These are phyloP conservation scores for Wickerhamiella sorbophila DNA, from an alignment of 805 yeast species.

Conservation along the genomic window DNA sequence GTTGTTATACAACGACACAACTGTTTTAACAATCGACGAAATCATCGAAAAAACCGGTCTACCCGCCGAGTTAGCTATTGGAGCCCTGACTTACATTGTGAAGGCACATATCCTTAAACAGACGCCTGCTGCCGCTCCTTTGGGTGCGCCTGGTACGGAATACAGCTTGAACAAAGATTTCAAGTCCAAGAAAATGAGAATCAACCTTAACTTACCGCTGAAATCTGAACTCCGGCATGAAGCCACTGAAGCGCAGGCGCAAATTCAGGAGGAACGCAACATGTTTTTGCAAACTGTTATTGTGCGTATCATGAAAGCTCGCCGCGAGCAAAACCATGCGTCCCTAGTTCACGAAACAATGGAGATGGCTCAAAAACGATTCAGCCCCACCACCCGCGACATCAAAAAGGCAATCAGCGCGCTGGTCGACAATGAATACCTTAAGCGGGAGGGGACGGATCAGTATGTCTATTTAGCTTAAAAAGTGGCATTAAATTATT, in stretches of 20 bases:
- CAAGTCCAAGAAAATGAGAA: constrained; percentile 68
- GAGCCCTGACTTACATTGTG: constrained; percentile 65
- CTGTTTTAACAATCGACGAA: constrained; percentile 43
- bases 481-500: constrained; percentile 2
- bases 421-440: constrained; percentile 73
- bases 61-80: constrained; percentile 48
- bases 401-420: constrained; percentile 76
- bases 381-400: constrained; percentile 73
- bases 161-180: constrained; percentile 69
- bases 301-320: constrained; percentile 92
- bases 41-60: constrained; percentile 56
- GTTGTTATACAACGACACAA: constrained; percentile 64
- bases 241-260: constrained; percentile 58
- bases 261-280: constrained; percentile 75
- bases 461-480: constrained; percentile 74
- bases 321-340: constrained; percentile 65
- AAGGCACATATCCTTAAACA: constrained; percentile 64
- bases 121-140: constrained; percentile 38
- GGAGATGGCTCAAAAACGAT: constrained; percentile 68
- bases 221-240: constrained; percentile 51
- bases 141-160: constrained; percentile 41
- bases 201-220: constrained; percentile 54
- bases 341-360: constrained; percentile 76
- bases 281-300: constrained; percentile 82
- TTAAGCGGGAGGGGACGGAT: constrained; percentile 63